Evolutionary conservation across 768 basidiomycete species (phyloP).

Genomic region (Rhizopogon vulgaris): DNA sequence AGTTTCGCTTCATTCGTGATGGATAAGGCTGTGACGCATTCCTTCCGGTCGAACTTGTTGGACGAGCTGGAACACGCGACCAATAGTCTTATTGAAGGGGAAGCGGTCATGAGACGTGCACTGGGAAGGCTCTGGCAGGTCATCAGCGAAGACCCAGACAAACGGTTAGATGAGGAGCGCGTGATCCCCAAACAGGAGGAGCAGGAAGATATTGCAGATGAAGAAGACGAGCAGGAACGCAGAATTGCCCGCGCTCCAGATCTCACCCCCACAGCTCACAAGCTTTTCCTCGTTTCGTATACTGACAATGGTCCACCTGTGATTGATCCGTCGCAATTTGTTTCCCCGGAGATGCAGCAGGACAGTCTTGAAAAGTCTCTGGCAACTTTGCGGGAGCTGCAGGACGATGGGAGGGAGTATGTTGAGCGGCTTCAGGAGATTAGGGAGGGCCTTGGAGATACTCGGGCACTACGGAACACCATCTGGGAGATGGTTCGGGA

Average conservation of each 20-base stretch:
- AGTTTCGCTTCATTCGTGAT: constrained; percentile 81
- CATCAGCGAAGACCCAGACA: constrained; percentile 64
- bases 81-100: constrained; percentile 80
- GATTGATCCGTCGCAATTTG: constrained; percentile 58
- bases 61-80: constrained; percentile 80
- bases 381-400: constrained; percentile 67
- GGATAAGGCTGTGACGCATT: constrained; percentile 78
- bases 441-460: constrained; percentile 71
- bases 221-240: constrained; percentile 31
- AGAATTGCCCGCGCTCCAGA: constrained; percentile 59
- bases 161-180: constrained; percentile 26
- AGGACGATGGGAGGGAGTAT: constrained; percentile 85
- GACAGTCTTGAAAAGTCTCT: constrained; percentile 72
- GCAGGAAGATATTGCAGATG: constrained; percentile 47
- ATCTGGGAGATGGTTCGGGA: constrained; percentile 77
- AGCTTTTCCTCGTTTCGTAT: constrained; percentile 55
- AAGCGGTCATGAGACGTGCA: constrained; percentile 64
- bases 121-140: constrained; percentile 79
- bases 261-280: constrained; percentile 57
- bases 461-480: constrained; percentile 60
- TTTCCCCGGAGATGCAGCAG: constrained; percentile 58
- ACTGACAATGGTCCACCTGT: constrained; percentile 39
- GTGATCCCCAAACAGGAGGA: constrained; percentile 65
- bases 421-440: constrained; percentile 82
- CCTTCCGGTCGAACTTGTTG: constrained; percentile 72